Evolutionary conservation across 2,329 filamentous ascomycete genomes (phyloP).

Genomic region (Ascosphaera apis): DNA sequence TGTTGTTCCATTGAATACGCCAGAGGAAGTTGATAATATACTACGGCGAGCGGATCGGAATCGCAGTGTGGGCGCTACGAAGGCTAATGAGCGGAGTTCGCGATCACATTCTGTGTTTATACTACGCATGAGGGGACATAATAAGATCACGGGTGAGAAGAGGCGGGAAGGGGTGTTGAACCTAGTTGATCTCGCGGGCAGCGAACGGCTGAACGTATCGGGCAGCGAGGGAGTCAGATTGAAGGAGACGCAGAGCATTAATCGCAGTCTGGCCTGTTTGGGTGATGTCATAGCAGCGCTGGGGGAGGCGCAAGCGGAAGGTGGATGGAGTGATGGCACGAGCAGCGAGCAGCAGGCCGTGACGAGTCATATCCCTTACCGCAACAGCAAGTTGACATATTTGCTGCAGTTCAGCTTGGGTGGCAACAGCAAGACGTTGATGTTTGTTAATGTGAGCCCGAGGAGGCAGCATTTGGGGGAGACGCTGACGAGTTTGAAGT

Average conservation of each 20-base stretch:
- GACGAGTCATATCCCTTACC: conserved; percentile 56
- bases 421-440: conserved; percentile 89
- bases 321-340: neutral
- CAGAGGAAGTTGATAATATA: conserved; percentile 57
- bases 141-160: conserved; percentile 47
- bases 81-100: conserved; percentile 83
- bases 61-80: conserved; percentile 84
- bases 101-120: conserved; percentile 95
- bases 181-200: conserved; percentile 83
- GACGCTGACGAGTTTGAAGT: conserved; percentile 82
- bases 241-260: conserved; percentile 93
- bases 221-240: conserved; percentile 67
- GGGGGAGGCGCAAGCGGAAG: conserved; percentile 53
- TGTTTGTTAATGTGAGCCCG: conserved; percentile 97
- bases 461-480: conserved; percentile 77
- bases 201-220: conserved; percentile 71
- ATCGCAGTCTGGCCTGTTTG: conserved; percentile 75
- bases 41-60: conserved; percentile 63
- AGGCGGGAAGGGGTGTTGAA: conserved; percentile 84
- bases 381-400: conserved; percentile 93
- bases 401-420: conserved; percentile 84
- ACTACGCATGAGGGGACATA: conserved; percentile 43
- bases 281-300: conserved; percentile 88
- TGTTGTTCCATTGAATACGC: conserved; percentile 53
- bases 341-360: conserved; percentile 27